These are phyloP conservation scores for Tribonema minus DNA, from an alignment of 108 stramenopile genomes.

Conservation along the genomic window DNA sequence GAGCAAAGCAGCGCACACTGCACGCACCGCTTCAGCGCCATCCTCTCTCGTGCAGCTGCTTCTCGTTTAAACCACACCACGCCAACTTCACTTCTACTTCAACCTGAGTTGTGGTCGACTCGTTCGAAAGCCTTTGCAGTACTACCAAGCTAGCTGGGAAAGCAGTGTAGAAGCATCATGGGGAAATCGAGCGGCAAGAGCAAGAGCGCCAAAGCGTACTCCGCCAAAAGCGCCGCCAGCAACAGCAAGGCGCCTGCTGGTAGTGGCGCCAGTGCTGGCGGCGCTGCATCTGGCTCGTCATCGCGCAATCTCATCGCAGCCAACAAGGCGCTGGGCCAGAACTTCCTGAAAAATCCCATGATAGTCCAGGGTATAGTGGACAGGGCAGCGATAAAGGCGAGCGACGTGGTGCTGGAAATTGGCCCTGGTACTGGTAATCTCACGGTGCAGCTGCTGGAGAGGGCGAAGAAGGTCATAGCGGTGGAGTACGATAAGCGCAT, in stretches of 20 bases:
- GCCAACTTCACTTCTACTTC: no score
- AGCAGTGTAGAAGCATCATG: no score
- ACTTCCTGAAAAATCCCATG: slow-evolving; percentile 99
- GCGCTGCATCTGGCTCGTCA: slow-evolving; percentile 1
- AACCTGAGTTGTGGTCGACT: no score
- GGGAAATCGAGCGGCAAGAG: no score
- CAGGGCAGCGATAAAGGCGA: slow-evolving; percentile 74
- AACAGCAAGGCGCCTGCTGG: not conserved
- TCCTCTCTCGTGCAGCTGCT: no score
- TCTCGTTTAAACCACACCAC: no score
- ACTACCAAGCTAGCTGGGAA: no score
- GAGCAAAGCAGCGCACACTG: no score
- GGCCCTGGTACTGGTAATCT: slow-evolving; percentile 98
- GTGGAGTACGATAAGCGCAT: slow-evolving; percentile 95
- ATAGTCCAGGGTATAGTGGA: slow-evolving; percentile 93
- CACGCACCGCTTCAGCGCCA: no score
- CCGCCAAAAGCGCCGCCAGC: no score
- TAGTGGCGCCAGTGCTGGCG: not conserved
- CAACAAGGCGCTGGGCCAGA: slow-evolving; percentile 90
- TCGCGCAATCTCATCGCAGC: slow-evolving; percentile 49
- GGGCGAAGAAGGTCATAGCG: slow-evolving; percentile 79
- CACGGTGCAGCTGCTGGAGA: slow-evolving; percentile 86
- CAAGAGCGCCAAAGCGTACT: no score
- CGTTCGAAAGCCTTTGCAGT: no score
- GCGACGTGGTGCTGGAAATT: slow-evolving; percentile 79